phyloP scores from a whole-genome alignment of 2,329 filamentous ascomycete genomes.

The Fusarium veterinarium region DNA sequence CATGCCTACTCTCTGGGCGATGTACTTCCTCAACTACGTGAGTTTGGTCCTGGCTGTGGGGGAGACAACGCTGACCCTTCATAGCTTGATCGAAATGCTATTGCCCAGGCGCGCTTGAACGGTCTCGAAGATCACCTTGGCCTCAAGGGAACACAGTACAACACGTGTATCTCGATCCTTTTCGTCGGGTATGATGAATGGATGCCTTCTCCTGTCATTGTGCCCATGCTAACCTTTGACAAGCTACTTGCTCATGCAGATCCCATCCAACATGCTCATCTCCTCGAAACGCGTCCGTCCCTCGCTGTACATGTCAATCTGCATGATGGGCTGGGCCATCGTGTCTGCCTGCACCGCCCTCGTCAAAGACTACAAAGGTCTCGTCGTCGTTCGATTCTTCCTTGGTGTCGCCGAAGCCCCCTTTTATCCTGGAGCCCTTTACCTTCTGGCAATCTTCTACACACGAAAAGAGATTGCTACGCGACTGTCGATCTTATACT shows the following conservation, averaged over 20 bases:
- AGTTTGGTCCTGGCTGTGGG: not conserved
- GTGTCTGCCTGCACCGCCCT: conserved; percentile 56
- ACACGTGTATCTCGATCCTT: conserved; percentile 51
- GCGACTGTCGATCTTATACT: conserved; percentile 46
- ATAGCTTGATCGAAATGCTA: conserved; percentile 64
- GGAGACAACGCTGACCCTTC: not conserved
- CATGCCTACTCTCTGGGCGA: conserved; percentile 51
- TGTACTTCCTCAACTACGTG: conserved; percentile 56
- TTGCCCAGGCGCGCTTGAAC: conserved; percentile 66
- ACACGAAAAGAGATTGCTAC: conserved; percentile 52
- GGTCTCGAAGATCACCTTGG: conserved; percentile 64
- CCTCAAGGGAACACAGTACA: conserved; percentile 53
- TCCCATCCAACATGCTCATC: conserved; percentile 55
- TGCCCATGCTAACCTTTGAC: not conserved
- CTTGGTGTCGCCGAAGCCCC: conserved; percentile 67
- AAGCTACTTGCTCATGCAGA: conserved; percentile 46
- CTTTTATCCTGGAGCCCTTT: conserved; percentile 61
- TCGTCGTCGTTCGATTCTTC: conserved; percentile 52
- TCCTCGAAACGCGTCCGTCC: conserved; percentile 53
- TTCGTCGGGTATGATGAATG: conserved; percentile 51
- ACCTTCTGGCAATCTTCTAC: conserved; percentile 55
- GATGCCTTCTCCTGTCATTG: accelerated
- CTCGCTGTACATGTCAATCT: conserved; percentile 55
- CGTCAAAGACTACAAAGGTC: conserved; percentile 50
- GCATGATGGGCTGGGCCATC: conserved; percentile 54